Evolutionary conservation across 331 rosid species (phyloP).

Genomic region (Quercus lobata): DNA sequence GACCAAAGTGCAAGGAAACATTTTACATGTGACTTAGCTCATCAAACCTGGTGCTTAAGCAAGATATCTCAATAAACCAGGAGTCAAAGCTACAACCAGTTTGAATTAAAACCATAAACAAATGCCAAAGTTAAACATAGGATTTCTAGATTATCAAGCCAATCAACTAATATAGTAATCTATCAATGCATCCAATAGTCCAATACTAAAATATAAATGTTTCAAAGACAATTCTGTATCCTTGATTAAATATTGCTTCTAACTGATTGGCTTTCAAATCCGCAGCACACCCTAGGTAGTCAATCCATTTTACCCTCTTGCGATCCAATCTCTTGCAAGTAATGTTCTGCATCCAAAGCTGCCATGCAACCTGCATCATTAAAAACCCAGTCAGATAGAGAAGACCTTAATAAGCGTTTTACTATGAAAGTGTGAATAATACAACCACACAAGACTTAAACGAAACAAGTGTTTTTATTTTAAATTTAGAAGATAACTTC

Average conservation of each 20-base stretch:
- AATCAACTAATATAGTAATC: not conserved
- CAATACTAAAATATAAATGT: not conserved
- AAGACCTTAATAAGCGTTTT: not conserved
- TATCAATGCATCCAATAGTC: not conserved
- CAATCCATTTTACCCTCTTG: slow-evolving; percentile 64
- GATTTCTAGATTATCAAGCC: not conserved
- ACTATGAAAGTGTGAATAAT: not conserved
- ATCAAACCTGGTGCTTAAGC: not conserved
- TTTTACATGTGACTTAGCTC: too few relatives aligned
- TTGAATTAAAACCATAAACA: not conserved
- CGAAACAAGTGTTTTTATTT: not conserved
- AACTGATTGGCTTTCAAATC: slow-evolving; percentile 17
- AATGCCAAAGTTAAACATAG: not conserved
- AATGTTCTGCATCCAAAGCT: slow-evolving; percentile 92
- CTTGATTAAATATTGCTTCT: slow-evolving; percentile 39
- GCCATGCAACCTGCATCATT: slow-evolving; percentile 60
- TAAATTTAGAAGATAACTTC: not conserved
- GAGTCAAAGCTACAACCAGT: not conserved
- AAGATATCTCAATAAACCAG: not conserved
- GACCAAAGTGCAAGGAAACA: too few relatives aligned
- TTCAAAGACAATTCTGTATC: not conserved
- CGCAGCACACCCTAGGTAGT: slow-evolving; percentile 23
- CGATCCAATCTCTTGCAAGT: slow-evolving; percentile 62
- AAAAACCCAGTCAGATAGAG: too few relatives aligned
- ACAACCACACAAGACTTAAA: not conserved